Conservation (phyloP, 345 rosid species). For the Corchorus capsularis region DNA sequence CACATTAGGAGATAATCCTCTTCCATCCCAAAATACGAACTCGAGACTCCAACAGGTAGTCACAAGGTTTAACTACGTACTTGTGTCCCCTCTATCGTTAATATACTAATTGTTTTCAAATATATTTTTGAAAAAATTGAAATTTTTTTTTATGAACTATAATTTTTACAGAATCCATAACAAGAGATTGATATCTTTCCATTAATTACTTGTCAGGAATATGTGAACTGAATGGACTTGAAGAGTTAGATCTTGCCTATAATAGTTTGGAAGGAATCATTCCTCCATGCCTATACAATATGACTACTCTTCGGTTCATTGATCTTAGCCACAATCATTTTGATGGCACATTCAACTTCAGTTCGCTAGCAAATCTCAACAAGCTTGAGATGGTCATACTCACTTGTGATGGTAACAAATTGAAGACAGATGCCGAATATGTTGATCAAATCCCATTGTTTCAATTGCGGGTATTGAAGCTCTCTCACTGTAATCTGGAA, state of each 20-base stretch:
- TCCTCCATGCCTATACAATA: not conserved
- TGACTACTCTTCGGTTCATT: not conserved
- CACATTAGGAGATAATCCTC: too few relatives aligned
- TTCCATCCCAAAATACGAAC: too few relatives aligned
- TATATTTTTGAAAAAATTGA: too few relatives aligned
- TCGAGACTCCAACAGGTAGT: too few relatives aligned
- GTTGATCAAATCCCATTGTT: not conserved
- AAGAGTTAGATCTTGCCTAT: slow-evolving; percentile 6
- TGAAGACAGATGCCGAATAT: not conserved
- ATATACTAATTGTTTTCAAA: too few relatives aligned
- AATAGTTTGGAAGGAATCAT: slow-evolving; percentile 8
- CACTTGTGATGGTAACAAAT: not conserved
- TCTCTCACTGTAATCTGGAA: not conserved
- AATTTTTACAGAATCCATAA: too few relatives aligned
- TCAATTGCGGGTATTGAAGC: not conserved
- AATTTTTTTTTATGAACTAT: too few relatives aligned
- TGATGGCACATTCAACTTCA: not conserved
- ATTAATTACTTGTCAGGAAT: slow-evolving; percentile 1
- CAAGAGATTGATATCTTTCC: not conserved
- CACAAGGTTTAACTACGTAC: too few relatives aligned
- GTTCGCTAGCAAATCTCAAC: not conserved
- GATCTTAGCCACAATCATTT: not conserved
- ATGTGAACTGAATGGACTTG: slow-evolving; percentile 7
- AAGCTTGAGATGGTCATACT: not conserved
- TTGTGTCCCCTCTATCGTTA: too few relatives aligned